A percentile compares a stretch with the other conserved stretches of the same genome.
Evolutionary conservation across 768 basidiomycete genomes (phyloP).

Genomic region (Nidula microcarpa): DNA sequence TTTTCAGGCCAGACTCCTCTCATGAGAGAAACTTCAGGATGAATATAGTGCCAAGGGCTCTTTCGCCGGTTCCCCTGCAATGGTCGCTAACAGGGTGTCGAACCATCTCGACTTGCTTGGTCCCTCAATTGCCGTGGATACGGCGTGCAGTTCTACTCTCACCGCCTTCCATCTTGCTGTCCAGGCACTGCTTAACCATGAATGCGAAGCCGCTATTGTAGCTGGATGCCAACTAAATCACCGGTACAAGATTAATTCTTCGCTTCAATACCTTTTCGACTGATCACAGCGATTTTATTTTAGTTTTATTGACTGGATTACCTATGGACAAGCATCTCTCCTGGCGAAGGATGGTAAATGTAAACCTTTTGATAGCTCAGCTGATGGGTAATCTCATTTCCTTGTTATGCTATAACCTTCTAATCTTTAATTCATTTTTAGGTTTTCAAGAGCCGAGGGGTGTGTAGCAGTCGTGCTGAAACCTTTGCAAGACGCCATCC

Average conservation of each 20-base stretch:
- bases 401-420: background rate
- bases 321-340: slow-evolving; percentile 16
- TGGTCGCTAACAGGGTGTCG: slow-evolving; percentile 37
- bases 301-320: background rate
- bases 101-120: slow-evolving; percentile 37
- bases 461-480: slow-evolving; percentile 30
- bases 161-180: slow-evolving; percentile 48
- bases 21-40: slow-evolving; percentile 20
- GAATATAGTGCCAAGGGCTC: slow-evolving; percentile 25
- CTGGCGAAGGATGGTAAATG: slow-evolving; percentile 33
- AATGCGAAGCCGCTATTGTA: slow-evolving; percentile 46
- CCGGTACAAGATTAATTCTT: slow-evolving; percentile 18
- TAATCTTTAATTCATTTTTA: no score
- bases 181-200: slow-evolving; percentile 36
- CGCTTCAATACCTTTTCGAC: no score
- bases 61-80: slow-evolving; percentile 26
- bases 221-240: slow-evolving; percentile 40
- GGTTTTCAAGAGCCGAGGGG: slow-evolving; percentile 30
- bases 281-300: no score
- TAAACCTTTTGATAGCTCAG: slow-evolving; percentile 36
- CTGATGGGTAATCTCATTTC: slow-evolving; percentile 27
- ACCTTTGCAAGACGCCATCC: slow-evolving; percentile 26
- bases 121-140: slow-evolving; percentile 48
- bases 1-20: background rate
- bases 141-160: slow-evolving; percentile 45